Base-by-base conservation (phyloP, 306 rosid species). In the Oxytropis ochrocephala region DNA sequence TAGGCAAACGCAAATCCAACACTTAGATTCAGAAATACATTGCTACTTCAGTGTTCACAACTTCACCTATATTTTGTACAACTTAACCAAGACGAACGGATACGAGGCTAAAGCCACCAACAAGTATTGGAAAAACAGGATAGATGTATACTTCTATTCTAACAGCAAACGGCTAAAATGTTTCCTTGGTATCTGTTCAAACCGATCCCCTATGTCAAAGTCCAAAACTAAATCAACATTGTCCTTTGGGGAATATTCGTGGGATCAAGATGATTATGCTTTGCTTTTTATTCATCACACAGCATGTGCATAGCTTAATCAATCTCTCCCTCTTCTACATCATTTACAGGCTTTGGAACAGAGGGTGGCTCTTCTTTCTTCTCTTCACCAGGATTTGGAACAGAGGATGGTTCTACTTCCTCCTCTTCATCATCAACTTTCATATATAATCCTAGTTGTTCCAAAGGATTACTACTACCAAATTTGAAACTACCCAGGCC, bases 281-380 rank as follows among this genome's bases (percentile, higher is more conserved):
- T 61, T 66, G 54, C 68, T 73, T 47, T 57, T 44, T 39, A 17
- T 51, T 72, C 46, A 60, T 50, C 61, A 46, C 64, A 73, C 71
- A 76, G 52, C 52, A 59, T 49, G 59, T 51, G 72, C 42, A 66
- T 18, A 61, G 48, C 52, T 77, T 74, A 86, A 69, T 83, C 92
- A 55, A 91, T 88, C 80, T 91, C 97, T 68, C 96, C 97, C 43
- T 91, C 96, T 18, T 91, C 97, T 58, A 88, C 96, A 35, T 89
- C 96, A 9, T 88, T 75, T 55, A 85, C 70, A 59, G 83, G 63
- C 56, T 80, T 70, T 6, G 87, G 82, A 38, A 27, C 36, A 48
- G 21, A n/a, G 11, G 73, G 76, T 42, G 81, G 88, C 52, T 85
- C 89, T 8, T 21, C 82, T 69, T 87, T 87, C 67, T 89, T 90